phyloP scores from a whole-genome alignment of 2,329 filamentous ascomycete species.

The Fusarium duplospermum region DNA sequence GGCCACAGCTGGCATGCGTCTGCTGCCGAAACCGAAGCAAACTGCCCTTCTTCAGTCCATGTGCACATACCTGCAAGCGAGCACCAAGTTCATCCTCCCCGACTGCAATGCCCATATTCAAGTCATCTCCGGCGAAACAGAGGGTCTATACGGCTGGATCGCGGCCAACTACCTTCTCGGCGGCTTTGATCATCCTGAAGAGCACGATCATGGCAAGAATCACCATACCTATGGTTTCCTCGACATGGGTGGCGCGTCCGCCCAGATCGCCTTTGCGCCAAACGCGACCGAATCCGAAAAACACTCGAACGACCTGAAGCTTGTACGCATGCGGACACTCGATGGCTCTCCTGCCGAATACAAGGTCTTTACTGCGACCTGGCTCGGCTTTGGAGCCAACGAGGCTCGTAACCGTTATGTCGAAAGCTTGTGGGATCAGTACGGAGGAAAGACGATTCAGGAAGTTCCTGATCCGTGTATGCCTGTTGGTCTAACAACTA shows the following conservation, averaged over 20 bases:
- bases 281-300: constrained; percentile 91
- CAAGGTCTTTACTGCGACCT: constrained; percentile 93
- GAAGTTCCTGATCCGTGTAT: constrained; percentile 93
- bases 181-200: constrained; percentile 82
- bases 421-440: constrained; percentile 77
- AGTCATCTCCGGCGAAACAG: constrained; percentile 94
- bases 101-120: constrained; percentile 91
- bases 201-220: constrained; percentile 83
- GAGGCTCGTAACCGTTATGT: constrained; percentile 89
- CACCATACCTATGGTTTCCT: constrained; percentile 98
- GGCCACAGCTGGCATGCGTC: constrained; percentile 93
- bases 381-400: constrained; percentile 97
- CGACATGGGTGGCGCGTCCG: constrained; percentile 98
- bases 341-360: constrained; percentile 84
- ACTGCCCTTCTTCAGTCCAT: constrained; percentile 79
- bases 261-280: constrained; percentile 97
- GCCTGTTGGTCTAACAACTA: constrained; percentile 79
- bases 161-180: constrained; percentile 95
- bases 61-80: constrained; percentile 82
- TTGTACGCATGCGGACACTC: constrained; percentile 85
- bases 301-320: constrained; percentile 88
- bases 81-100: constrained; percentile 86
- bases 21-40: constrained; percentile 81
- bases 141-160: constrained; percentile 97
- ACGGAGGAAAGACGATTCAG: constrained; percentile 61